Percentiles rank a stretch among this genome's conserved stretches.
Conservation (phyloP, 2,329 filamentous ascomycete genomes). For the Epichloe scottii region DNA sequence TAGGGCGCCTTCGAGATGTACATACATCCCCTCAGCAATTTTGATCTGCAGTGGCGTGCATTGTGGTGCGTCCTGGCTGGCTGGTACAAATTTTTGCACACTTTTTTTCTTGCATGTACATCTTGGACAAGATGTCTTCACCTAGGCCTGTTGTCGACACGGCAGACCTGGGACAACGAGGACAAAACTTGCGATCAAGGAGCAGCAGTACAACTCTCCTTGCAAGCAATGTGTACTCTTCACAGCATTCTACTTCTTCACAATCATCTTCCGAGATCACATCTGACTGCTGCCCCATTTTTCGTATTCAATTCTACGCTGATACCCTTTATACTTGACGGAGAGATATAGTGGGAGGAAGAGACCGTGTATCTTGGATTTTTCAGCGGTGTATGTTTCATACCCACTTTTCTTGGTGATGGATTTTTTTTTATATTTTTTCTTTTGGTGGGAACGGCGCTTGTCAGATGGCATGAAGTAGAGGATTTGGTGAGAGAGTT, state of each 20-base stretch:
- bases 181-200: background rate
- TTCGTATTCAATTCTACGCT: constrained; percentile 19
- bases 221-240: background rate
- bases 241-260: constrained; percentile 1
- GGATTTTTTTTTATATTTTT: background rate
- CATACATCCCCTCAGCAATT: constrained; percentile 8
- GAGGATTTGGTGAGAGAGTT: no score
- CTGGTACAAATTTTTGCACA: constrained; percentile 9
- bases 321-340: constrained; percentile 19
- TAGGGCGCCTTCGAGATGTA: constrained; percentile 12
- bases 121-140: constrained; percentile 14
- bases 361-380: background rate
- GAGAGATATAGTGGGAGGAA: background rate
- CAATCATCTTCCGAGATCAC: constrained; percentile 9
- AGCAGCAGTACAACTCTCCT: background rate
- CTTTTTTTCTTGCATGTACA: constrained; percentile 8
- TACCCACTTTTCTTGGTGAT: background rate
- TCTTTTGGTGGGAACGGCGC: no score
- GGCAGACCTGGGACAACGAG: background rate
- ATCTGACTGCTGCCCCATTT: constrained; percentile 8
- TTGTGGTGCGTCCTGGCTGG: constrained; percentile 11
- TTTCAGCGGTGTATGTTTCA: background rate
- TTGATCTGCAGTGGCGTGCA: constrained; percentile 4
- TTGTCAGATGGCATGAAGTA: background rate
- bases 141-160: constrained; percentile 1